Base-by-base conservation (phyloP, 305 asterid genomes). In the Rubia peregrina region DNA sequence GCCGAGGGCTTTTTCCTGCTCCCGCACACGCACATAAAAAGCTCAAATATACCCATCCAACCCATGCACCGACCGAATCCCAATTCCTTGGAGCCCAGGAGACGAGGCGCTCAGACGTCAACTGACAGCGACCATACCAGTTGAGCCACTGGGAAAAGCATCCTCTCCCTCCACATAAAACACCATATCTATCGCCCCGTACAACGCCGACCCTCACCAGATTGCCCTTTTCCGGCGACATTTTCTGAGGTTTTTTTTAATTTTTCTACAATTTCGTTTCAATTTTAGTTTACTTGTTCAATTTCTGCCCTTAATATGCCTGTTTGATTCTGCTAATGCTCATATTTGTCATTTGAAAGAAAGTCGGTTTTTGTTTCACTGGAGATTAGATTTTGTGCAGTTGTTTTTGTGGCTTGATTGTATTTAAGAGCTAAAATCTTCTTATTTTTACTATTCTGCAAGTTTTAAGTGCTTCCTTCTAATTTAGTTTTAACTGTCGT, bases 71-170 rank as follows among this genome's bases (percentile, higher is more conserved):
- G 57, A 51, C 57, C 57, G 57, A 16, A 51, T 51, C 57, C 57
- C 57, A 51, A 51, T 51, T 51, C 57, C 57, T 51, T 51, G 57
- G 57, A 51, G 57, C 57, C 57, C 57, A 16, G 57, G 57, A 51
- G 57, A 51, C 57, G 57, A 51, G 57, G 22, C 17, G 57, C 21
- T 30, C 57, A 16, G 21, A 16, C 57, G 57, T 51, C 17, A 51
- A 7, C 57, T 4, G 57, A 51, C 17, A 51, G 57, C 57, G 57
- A 51, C 57, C 57, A 8, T 6, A 21, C 22, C 9, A 51, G 3
- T 51, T 51, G 57, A 51, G 22, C 57, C 57, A 16, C 57, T 51
- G 57, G 21, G 17, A 51, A 51, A 16, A 51, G 57, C 57, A 51
- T 51, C 57, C 22, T 51, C 12, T 48, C 53, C 53, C n/a, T 16